These are phyloP conservation scores for Hirschioporus abietinus DNA, from an alignment of 768 basidiomycete species.

Conservation along the genomic window DNA sequence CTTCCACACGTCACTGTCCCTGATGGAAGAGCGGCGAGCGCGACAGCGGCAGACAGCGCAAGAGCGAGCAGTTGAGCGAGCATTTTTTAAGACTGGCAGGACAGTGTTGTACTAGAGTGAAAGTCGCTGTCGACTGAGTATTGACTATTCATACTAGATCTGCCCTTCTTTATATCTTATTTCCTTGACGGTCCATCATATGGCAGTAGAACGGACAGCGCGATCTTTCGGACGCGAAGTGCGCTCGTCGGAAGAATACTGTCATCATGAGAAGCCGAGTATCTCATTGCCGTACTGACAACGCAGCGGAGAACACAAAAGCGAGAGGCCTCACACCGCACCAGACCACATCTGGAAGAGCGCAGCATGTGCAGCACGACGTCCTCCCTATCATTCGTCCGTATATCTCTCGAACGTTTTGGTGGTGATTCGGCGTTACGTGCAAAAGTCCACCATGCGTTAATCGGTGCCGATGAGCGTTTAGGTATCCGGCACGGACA, in stretches of 20 bases:
- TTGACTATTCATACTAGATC: not conserved
- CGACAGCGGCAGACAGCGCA: not conserved
- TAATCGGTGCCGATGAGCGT: not conserved
- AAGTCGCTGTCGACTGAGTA: not conserved
- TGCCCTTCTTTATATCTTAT: not conserved
- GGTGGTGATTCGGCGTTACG: not conserved
- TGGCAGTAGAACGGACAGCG: not conserved
- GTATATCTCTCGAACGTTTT: not conserved
- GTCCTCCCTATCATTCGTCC: not conserved
- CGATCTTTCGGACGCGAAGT: not conserved
- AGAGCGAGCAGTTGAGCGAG: not conserved
- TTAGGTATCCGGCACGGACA: not conserved
- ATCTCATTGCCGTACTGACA: not conserved
- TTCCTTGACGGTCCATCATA: not conserved
- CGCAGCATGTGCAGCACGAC: not conserved
- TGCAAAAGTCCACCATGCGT: not conserved
- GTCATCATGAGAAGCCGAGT: not conserved
- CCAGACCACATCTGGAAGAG: not conserved
- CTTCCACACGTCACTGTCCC: conserved; percentile 20
- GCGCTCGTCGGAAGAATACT: not conserved
- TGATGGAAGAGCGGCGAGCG: conserved; percentile 12
- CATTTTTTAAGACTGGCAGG: not conserved
- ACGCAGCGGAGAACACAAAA: not conserved
- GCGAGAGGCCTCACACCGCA: not conserved
- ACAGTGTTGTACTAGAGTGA: not conserved